Conservation (phyloP, 1,284 basidiomycete genomes). For the Rhodotorula sp. region DNA sequence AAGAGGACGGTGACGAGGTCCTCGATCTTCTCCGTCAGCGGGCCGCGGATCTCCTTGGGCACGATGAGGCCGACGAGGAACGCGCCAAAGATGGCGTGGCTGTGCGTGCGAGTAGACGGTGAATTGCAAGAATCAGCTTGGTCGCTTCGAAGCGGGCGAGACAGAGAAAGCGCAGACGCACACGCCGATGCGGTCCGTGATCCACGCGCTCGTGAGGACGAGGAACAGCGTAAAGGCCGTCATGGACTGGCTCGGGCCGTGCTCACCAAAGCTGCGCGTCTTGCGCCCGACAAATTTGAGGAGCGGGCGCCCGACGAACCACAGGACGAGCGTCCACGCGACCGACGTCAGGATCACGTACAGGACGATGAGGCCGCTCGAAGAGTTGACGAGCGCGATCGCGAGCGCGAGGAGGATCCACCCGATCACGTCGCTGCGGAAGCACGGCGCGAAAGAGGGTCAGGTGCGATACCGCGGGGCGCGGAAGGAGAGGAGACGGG, state of each 20-base stretch:
- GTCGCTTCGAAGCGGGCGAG: conserved; percentile 33
- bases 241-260: conserved; percentile 69
- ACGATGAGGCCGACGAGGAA: conserved; percentile 87
- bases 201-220: conserved; percentile 75
- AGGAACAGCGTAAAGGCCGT: conserved; percentile 75
- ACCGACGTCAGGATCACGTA: conserved; percentile 79
- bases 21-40: conserved; percentile 69
- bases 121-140: conserved; percentile 54
- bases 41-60: conserved; percentile 78
- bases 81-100: conserved; percentile 53
- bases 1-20: conserved; percentile 68
- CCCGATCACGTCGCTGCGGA: conserved; percentile 50
- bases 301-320: conserved; percentile 66
- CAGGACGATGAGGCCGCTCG: conserved; percentile 65
- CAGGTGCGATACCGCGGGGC: too few species aligned
- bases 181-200: conserved; percentile 83
- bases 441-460: not conserved
- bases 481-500: conserved; percentile 62
- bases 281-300: conserved; percentile 60
- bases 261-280: conserved; percentile 73
- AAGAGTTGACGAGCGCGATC: conserved; percentile 84
- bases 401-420: conserved; percentile 72
- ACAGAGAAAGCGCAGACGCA: conserved; percentile 13
- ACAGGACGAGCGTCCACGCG: conserved; percentile 76
- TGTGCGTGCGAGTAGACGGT: conserved; percentile 61